A percentile compares a stretch with the other conserved stretches of the same genome.
Conservation (phyloP, 2,329 filamentous ascomycete species). For the Neonectria sp. region DNA sequence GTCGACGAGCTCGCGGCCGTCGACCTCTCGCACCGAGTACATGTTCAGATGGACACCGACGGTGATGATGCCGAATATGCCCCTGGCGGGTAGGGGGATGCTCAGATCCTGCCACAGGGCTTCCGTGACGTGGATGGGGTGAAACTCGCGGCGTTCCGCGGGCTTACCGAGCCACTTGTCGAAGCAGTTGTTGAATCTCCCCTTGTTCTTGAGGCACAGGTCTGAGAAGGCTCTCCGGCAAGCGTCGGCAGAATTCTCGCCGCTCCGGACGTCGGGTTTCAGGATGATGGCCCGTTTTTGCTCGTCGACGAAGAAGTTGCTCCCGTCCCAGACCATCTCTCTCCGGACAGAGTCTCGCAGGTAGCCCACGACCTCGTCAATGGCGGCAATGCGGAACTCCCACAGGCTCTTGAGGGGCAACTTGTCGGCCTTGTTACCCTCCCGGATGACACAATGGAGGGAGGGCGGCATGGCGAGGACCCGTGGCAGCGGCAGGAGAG, state of each 20-base stretch:
- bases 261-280: conserved; percentile 37
- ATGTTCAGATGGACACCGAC: conserved; percentile 56
- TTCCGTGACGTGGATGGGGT: conserved; percentile 49
- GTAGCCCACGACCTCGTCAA: conserved; percentile 40
- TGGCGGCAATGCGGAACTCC: conserved; percentile 36
- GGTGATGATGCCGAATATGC: conserved; percentile 55
- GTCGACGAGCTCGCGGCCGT: conserved; percentile 42
- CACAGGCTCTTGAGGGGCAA: conserved; percentile 25
- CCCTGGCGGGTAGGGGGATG: conserved; percentile 52
- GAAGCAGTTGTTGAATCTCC: conserved; percentile 46
- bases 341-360: conserved; percentile 32
- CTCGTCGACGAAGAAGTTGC: conserved; percentile 28
- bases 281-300: conserved; percentile 39
- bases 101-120: conserved; percentile 40
- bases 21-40: conserved; percentile 47
- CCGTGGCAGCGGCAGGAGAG: conserved; percentile 11
- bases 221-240: conserved; percentile 37
- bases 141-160: conserved; percentile 41
- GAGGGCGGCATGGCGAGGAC: conserved; percentile 26
- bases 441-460: conserved; percentile 36
- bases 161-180: conserved; percentile 45
- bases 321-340: conserved; percentile 35
- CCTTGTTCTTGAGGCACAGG: conserved; percentile 47
- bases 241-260: conserved; percentile 27
- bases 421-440: conserved; percentile 40